phyloP scores from a whole-genome alignment of 441 rosid species.

The Geranium incanum region DNA sequence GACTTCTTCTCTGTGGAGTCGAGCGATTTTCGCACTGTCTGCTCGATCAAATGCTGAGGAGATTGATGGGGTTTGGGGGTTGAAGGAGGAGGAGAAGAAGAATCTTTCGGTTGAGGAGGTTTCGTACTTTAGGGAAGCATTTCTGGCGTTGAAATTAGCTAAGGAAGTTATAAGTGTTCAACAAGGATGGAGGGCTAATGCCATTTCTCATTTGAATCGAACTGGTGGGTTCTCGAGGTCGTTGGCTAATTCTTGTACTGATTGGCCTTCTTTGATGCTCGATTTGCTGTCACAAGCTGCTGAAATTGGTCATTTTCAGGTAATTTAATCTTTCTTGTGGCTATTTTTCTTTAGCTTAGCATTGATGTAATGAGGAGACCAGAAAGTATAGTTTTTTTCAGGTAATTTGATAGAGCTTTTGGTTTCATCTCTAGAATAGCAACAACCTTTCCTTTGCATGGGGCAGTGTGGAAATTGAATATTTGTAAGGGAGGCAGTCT shows the following conservation, averaged over 20 bases:
- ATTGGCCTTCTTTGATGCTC: conserved; percentile 85
- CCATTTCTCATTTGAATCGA: conserved; percentile 69
- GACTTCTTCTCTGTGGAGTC: conserved; percentile 62
- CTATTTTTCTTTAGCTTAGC: background rate
- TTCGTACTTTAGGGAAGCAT: conserved; percentile 62
- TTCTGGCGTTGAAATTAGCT: conserved; percentile 73
- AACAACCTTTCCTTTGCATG: too few relatives aligned
- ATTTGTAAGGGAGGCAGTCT: background rate
- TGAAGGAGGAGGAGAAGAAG: conserved; percentile 43
- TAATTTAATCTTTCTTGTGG: conserved; percentile 16
- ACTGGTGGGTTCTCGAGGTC: conserved; percentile 71
- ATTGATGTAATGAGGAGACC: background rate
- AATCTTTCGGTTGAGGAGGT: conserved; percentile 60
- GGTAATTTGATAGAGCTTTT: background rate
- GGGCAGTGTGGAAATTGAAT: too few relatives aligned
- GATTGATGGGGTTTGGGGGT: conserved; percentile 51
- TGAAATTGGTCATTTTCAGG: conserved; percentile 83
- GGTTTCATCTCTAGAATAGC: too few relatives aligned
- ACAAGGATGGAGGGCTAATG: conserved; percentile 70
- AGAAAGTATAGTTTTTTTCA: background rate
- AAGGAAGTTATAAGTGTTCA: conserved; percentile 64
- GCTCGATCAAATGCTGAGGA: conserved; percentile 64
- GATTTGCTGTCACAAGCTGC: conserved; percentile 91
- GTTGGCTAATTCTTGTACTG: conserved; percentile 70
- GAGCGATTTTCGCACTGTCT: conserved; percentile 59